These are phyloP conservation scores for Neonothopanus nambi DNA, from an alignment of 1,284 basidiomycete genomes.

Conservation along the genomic window DNA sequence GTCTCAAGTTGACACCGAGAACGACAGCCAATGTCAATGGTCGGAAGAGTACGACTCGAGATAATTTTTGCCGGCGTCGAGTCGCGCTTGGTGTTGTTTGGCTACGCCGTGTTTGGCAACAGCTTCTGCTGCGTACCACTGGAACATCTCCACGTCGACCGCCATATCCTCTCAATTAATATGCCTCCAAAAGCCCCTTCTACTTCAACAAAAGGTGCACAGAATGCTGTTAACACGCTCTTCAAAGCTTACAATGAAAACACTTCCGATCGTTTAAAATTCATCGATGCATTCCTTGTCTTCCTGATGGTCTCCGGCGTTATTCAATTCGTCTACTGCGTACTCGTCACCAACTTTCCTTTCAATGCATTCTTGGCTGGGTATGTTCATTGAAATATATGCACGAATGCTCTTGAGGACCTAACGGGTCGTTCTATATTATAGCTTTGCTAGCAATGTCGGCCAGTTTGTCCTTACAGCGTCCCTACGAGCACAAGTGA, in stretches of 20 bases:
- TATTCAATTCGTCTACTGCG: constrained; percentile 89
- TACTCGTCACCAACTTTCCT: constrained; percentile 90
- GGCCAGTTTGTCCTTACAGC: constrained; percentile 97
- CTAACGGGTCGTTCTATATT: constrained; percentile 3
- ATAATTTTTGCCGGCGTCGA: too few relatives aligned
- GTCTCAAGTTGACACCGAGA: background rate
- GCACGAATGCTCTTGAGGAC: background rate
- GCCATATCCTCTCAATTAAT: constrained; percentile 4
- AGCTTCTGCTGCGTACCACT: constrained; percentile 22
- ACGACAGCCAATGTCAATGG: background rate
- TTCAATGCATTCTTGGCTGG: constrained; percentile 97
- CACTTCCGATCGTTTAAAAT: constrained; percentile 85
- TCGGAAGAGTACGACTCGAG: background rate
- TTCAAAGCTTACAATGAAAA: constrained; percentile 78
- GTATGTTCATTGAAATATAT: constrained; percentile 42
- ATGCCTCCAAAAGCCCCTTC: constrained; percentile 36
- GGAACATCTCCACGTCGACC: constrained; percentile 19
- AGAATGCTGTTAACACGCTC: constrained; percentile 54
- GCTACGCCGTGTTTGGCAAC: constrained; percentile 31
- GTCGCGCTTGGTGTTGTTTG: constrained; percentile 12
- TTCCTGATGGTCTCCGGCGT: constrained; percentile 94
- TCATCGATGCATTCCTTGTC: constrained; percentile 90
- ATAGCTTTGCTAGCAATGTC: constrained; percentile 88
- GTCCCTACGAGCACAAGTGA: constrained; percentile 89
- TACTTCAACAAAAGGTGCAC: constrained; percentile 26